A percentile compares a stretch with the other conserved stretches of the same genome.
Conservation (phyloP, 75 land plant species). For the Ceratopteris richardii region DNA sequence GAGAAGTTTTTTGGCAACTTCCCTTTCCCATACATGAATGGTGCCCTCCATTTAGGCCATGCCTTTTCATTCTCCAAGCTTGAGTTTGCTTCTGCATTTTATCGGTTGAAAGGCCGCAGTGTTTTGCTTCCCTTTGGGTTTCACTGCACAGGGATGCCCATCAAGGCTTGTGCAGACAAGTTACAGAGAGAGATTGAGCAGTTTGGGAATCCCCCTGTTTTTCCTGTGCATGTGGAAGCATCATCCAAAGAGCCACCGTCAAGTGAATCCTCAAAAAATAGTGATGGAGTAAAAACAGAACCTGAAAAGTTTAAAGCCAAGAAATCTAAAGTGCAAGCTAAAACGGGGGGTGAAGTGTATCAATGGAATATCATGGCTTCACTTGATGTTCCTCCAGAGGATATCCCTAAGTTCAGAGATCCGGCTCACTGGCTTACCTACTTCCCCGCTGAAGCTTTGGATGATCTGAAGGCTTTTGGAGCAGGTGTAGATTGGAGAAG, state of each 20-base stretch:
- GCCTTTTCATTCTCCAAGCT: conserved; percentile 81
- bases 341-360: conserved; percentile 46
- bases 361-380: conserved; percentile 90
- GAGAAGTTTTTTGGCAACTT: conserved; percentile 93
- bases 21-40: conserved; percentile 93
- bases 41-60: conserved; percentile 73
- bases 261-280: not conserved
- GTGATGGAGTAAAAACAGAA: conserved; percentile 9
- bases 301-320: conserved; percentile 80
- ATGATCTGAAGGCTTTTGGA: conserved; percentile 77
- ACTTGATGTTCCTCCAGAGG: conserved; percentile 50
- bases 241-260: conserved; percentile 2
- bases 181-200: conserved; percentile 49
- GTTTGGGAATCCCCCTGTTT: conserved; percentile 70
- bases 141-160: conserved; percentile 96
- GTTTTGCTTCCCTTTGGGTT: conserved; percentile 79
- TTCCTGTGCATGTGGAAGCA: conserved; percentile 27
- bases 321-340: conserved; percentile 75
- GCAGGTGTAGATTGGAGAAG: conserved; percentile 79
- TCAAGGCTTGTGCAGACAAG: conserved; percentile 91
- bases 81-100: conserved; percentile 74
- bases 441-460: conserved; percentile 72
- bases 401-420: conserved; percentile 54
- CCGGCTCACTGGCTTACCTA: conserved; percentile 67
- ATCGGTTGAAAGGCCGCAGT: conserved; percentile 64